A percentile compares a stretch with the other conserved stretches of the same genome.
Evolutionary conservation across 2,329 filamentous ascomycete genomes (phyloP).

Genomic region (Pestalotiopsis sp.): DNA sequence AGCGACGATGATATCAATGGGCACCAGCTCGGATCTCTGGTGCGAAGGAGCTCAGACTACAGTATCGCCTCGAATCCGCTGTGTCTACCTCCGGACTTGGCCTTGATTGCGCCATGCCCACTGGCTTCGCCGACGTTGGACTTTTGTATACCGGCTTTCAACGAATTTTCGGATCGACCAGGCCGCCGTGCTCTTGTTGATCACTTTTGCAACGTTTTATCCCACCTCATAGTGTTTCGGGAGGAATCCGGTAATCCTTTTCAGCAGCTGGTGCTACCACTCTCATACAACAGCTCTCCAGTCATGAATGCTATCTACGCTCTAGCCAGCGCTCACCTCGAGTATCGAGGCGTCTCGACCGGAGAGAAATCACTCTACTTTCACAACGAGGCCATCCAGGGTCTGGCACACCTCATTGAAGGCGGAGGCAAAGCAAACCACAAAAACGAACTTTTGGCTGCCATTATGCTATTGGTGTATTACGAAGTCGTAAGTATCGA

Average conservation of each 20-base stretch:
- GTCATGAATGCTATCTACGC: conserved; percentile 86
- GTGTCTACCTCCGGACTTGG: conserved; percentile 36
- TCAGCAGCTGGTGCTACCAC: conserved; percentile 62
- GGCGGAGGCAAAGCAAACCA: conserved; percentile 46
- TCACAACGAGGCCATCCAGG: conserved; percentile 61
- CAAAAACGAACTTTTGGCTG: conserved; percentile 59
- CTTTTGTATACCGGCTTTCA: conserved; percentile 54
- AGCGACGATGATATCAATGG: conserved; percentile 17
- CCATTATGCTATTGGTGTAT: conserved; percentile 64
- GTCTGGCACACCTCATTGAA: conserved; percentile 58
- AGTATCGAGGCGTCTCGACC: conserved; percentile 60
- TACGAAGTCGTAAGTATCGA: conserved; percentile 60
- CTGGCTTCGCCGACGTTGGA: conserved; percentile 46
- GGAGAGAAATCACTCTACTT: conserved; percentile 59
- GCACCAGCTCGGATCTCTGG: conserved; percentile 16
- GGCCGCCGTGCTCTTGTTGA: conserved; percentile 59
- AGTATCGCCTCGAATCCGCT: conserved; percentile 22
- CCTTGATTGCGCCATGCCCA: conserved; percentile 42
- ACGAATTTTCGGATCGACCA: conserved; percentile 56
- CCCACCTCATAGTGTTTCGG: conserved; percentile 65
- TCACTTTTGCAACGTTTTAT: conserved; percentile 65
- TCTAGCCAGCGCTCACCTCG: conserved; percentile 80
- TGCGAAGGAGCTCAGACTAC: conserved; percentile 22
- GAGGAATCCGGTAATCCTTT: conserved; percentile 66
- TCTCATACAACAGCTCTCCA: conserved; percentile 55